Evolutionary conservation across 257 asterid genomes (phyloP).

Genomic region (Gardenia jasminoides): DNA sequence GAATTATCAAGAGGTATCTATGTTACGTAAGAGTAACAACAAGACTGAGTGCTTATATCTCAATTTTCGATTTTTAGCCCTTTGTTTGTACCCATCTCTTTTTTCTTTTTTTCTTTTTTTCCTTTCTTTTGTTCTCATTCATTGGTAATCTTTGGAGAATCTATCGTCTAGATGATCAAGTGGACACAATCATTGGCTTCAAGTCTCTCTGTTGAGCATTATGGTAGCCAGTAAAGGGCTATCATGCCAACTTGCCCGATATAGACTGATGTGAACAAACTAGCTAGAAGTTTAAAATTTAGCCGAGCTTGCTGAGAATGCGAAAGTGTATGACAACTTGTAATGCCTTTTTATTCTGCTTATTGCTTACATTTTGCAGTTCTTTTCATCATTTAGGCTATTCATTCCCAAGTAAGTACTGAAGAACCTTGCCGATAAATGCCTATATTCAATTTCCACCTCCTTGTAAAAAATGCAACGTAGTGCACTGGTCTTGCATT

Average conservation of each 20-base stretch:
- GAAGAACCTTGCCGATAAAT: too few relatives aligned
- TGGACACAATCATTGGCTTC: constrained; percentile 18
- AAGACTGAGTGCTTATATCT: not conserved
- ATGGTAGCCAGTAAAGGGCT: constrained; percentile 6
- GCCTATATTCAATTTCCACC: too few relatives aligned
- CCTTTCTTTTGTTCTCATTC: not conserved
- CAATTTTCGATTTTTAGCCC: not conserved
- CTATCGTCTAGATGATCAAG: not conserved
- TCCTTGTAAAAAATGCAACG: too few relatives aligned
- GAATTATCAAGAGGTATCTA: constrained; percentile 1
- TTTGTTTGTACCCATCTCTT: not conserved
- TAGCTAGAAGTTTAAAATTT: not conserved
- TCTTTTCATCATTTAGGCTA: not conserved
- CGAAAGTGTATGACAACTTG: not conserved
- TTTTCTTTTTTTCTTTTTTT: too few relatives aligned
- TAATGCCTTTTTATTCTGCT: not conserved
- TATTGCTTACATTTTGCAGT: not conserved
- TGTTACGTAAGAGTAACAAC: not conserved
- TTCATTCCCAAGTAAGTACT: not conserved
- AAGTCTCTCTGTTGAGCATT: constrained; percentile 9
- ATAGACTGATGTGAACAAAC: constrained; percentile 10
- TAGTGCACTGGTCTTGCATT: not conserved
- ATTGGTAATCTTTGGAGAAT: not conserved
- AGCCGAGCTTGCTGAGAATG: not conserved
- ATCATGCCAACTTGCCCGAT: constrained; percentile 17